Percentiles rank a stretch among this genome's conserved stretches.
phyloP scores from a whole-genome alignment of 495 filamentous ascomycete genomes.

The Hyaloscypha finlandica region DNA sequence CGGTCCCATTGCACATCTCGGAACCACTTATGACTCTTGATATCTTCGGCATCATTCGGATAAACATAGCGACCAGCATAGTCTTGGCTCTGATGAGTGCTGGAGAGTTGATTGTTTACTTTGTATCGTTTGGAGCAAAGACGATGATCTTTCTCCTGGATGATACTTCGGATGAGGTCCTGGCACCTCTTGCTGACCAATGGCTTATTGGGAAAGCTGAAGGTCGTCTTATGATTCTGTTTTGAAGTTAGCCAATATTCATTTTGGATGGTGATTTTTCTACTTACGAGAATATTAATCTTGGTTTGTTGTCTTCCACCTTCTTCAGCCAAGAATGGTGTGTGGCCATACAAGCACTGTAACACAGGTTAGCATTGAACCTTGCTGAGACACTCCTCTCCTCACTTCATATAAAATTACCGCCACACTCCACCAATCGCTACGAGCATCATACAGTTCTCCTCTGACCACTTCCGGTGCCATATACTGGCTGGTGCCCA shows the following conservation, averaged over 20 bases:
- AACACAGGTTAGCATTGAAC: neutral
- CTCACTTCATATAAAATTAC: slow-evolving; percentile 84
- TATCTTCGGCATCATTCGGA: slow-evolving; percentile 73
- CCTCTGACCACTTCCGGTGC: slow-evolving; percentile 89
- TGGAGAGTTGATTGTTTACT: slow-evolving; percentile 11
- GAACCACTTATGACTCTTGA: slow-evolving; percentile 78
- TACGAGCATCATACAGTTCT: slow-evolving; percentile 83
- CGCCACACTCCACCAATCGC: slow-evolving; percentile 96
- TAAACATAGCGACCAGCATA: slow-evolving; percentile 65
- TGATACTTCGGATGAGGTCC: slow-evolving; percentile 72
- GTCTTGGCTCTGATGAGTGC: slow-evolving; percentile 53
- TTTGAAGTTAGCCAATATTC: slow-evolving; percentile 1
- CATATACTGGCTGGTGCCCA: slow-evolving; percentile 98
- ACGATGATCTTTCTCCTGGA: slow-evolving; percentile 75
- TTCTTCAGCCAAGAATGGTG: slow-evolving; percentile 83
- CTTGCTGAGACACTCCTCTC: neutral
- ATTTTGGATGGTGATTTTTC: neutral
- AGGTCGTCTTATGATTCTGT: slow-evolving; percentile 53
- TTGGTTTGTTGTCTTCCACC: slow-evolving; percentile 74
- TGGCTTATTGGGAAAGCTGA: slow-evolving; percentile 65
- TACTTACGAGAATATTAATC: slow-evolving; percentile 70
- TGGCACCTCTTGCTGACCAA: slow-evolving; percentile 61
- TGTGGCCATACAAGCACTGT: slow-evolving; percentile 84
- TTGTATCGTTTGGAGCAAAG: slow-evolving; percentile 73
- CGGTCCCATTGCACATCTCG: slow-evolving; percentile 66